A percentile compares a stretch with the other conserved stretches of the same genome.
phyloP scores from a whole-genome alignment of 2,329 filamentous ascomycete genomes.

The Fusarium humuli region DNA sequence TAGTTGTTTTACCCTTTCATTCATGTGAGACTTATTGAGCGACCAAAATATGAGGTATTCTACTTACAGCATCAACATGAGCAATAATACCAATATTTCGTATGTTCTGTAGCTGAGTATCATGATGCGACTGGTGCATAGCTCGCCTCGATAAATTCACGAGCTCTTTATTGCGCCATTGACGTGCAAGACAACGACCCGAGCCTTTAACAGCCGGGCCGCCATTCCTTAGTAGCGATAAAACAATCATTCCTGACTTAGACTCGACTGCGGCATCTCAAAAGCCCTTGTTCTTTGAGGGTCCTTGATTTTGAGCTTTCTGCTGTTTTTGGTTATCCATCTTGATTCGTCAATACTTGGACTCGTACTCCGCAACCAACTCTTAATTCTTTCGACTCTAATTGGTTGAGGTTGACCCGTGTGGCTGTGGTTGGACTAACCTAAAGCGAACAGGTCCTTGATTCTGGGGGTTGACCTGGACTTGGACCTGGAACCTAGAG shows the following conservation, averaged over 20 bases:
- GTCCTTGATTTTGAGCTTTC: constrained; percentile 28
- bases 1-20: constrained; percentile 88
- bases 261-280: constrained; percentile 32
- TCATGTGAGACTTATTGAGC: constrained; percentile 2
- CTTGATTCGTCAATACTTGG: constrained; percentile 25
- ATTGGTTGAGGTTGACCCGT: constrained; percentile 8
- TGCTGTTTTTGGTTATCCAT: constrained; percentile 28
- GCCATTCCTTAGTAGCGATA: constrained; percentile 42
- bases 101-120: constrained; percentile 63
- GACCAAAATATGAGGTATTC: fast-evolving
- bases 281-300: constrained; percentile 14
- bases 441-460: constrained; percentile 7
- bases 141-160: constrained; percentile 27
- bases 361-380: constrained; percentile 7
- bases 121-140: constrained; percentile 39
- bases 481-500: constrained; percentile 11
- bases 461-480: constrained; percentile 11
- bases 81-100: constrained; percentile 98
- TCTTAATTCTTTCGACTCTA: not conserved
- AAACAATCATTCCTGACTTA: constrained; percentile 40
- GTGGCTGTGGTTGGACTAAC: constrained; percentile 21
- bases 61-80: constrained; percentile 87
- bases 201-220: constrained; percentile 33
- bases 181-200: constrained; percentile 37
- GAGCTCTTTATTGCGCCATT: constrained; percentile 39